Percentiles rank a stretch among this genome's conserved stretches.
Evolutionary conservation across 768 basidiomycete genomes (phyloP).

Genomic region (Tylopilus intermedius): DNA sequence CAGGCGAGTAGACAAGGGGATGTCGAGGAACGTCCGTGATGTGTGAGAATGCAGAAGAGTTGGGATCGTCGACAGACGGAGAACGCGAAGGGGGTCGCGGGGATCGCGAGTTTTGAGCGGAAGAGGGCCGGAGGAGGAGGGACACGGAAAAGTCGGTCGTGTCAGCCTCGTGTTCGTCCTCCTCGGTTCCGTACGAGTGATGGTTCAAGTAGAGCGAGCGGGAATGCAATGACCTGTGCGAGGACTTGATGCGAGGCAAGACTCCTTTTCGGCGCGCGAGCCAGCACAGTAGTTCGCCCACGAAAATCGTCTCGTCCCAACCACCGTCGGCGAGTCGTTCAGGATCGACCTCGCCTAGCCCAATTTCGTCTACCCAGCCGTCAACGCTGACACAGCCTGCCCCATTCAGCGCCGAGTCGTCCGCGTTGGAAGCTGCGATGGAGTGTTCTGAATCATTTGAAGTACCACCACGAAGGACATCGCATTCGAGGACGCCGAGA

Average conservation of each 20-base stretch:
- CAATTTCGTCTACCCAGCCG: conserved; percentile 46
- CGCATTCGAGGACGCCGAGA: conserved; percentile 65
- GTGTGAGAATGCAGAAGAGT: conserved; percentile 21
- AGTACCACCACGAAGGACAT: conserved; percentile 54
- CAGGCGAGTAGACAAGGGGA: conserved; percentile 30
- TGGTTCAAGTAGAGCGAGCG: conserved; percentile 19
- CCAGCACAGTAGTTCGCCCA: conserved; percentile 69
- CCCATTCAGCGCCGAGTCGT: conserved; percentile 13
- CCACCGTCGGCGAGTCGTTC: conserved; percentile 57
- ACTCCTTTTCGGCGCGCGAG: conserved; percentile 47
- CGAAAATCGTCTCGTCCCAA: conserved; percentile 60
- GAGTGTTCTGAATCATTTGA: conserved; percentile 4
- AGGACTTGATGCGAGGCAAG: conserved; percentile 13
- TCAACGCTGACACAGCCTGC: conserved; percentile 27
- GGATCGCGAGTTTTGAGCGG: background rate
- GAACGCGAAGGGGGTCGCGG: conserved; percentile 1
- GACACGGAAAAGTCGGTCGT: conserved; percentile 21
- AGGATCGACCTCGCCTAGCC: conserved; percentile 63
- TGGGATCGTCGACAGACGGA: background rate
- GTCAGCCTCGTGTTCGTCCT: conserved; percentile 3
- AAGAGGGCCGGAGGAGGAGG: conserved; percentile 24
- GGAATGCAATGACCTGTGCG: background rate
- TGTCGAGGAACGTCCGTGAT: conserved; percentile 29
- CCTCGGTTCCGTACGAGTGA: conserved; percentile 20
- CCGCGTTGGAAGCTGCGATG: conserved; percentile 24